Percentiles rank a stretch among this genome's conserved stretches.
Evolutionary conservation across 2,329 filamentous ascomycete genomes (phyloP).

Genomic region (Massarina eburnea): DNA sequence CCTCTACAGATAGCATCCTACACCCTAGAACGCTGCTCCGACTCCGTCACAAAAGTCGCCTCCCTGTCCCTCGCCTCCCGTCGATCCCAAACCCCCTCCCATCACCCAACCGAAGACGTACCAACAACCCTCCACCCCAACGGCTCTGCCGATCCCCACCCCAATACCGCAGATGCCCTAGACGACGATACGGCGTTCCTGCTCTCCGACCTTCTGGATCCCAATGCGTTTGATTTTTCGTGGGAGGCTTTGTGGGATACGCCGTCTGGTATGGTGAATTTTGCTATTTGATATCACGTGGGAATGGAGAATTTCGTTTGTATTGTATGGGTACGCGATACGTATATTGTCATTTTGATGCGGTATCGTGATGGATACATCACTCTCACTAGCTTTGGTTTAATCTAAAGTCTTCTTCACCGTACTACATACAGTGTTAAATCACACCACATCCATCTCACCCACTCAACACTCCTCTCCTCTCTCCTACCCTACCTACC

Average conservation of each 20-base stretch:
- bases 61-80: neutral
- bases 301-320: too few species aligned
- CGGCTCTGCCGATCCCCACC: neutral
- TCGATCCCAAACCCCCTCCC: neutral
- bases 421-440: too few species aligned
- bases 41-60: slow-evolving; percentile 41
- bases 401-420: too few species aligned
- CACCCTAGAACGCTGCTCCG: slow-evolving; percentile 50
- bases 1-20: slow-evolving; percentile 50
- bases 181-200: slow-evolving; percentile 30
- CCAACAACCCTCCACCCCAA: neutral
- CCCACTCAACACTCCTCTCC: too few species aligned
- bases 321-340: too few species aligned
- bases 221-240: slow-evolving; percentile 40
- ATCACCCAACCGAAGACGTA: neutral
- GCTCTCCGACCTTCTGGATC: slow-evolving; percentile 35
- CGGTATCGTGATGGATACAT: too few species aligned
- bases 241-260: slow-evolving; percentile 43
- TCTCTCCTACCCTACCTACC: too few species aligned
- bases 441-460: too few species aligned
- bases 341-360: too few species aligned
- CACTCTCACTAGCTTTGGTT: too few species aligned
- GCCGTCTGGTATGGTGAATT: slow-evolving; percentile 15
- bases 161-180: neutral
- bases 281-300: neutral